These are phyloP conservation scores for Termitomyces sp. DNA, from an alignment of 768 basidiomycete species.

Conservation along the genomic window DNA sequence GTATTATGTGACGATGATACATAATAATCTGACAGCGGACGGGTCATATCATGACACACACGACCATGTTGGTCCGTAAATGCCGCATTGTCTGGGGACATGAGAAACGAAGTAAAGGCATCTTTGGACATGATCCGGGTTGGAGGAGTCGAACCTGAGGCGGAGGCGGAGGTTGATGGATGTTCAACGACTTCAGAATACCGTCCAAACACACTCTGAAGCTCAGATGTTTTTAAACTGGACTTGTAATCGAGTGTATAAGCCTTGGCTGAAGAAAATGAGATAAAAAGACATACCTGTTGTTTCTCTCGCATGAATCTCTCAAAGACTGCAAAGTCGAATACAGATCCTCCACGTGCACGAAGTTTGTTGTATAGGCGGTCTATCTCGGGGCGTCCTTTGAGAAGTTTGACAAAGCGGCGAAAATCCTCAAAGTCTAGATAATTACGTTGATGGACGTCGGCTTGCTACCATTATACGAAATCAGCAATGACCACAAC, in stretches of 20 bases:
- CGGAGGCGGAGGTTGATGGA: slow-evolving; percentile 20
- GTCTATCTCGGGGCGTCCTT: slow-evolving; percentile 77
- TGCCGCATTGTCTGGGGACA: slow-evolving; percentile 71
- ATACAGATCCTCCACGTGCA: slow-evolving; percentile 22
- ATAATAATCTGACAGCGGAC: slow-evolving; percentile 82
- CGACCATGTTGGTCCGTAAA: slow-evolving; percentile 37
- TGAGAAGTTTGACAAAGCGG: slow-evolving; percentile 78
- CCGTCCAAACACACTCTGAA: slow-evolving; percentile 32
- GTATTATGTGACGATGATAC: slow-evolving; percentile 93
- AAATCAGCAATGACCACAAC: neutral
- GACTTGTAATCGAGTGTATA: slow-evolving; percentile 25
- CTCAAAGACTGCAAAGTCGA: slow-evolving; percentile 38
- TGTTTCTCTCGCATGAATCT: slow-evolving; percentile 44
- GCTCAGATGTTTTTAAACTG: slow-evolving; percentile 25
- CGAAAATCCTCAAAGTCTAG: slow-evolving; percentile 84
- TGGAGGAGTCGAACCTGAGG: slow-evolving; percentile 1
- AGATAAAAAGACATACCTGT: slow-evolving; percentile 23
- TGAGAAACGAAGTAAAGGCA: slow-evolving; percentile 72
- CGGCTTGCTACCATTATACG: slow-evolving; percentile 51
- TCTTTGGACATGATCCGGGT: slow-evolving; percentile 44
- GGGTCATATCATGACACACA: slow-evolving; percentile 80
- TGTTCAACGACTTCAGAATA: slow-evolving; percentile 22
- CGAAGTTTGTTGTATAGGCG: slow-evolving; percentile 47
- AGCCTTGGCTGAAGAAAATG: neutral
- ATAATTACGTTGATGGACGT: slow-evolving; percentile 44